Conservation (phyloP, 495 filamentous ascomycete genomes). For the Xylaria acuta region DNA sequence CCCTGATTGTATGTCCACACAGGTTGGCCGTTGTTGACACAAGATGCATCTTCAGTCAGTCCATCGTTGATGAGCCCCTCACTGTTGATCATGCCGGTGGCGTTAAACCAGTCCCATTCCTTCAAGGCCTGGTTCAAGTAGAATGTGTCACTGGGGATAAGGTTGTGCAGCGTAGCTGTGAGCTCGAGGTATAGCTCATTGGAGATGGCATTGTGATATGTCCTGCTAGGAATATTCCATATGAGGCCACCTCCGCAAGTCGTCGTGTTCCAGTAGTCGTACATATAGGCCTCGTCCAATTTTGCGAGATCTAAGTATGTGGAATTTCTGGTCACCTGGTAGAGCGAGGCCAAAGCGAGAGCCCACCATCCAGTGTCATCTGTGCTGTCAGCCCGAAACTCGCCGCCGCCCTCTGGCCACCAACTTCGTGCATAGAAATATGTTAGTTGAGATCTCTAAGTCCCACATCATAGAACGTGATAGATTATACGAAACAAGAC, state of each 20-base stretch:
- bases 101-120: conserved; percentile 70
- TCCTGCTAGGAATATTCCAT: conserved; percentile 62
- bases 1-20: conserved; percentile 80
- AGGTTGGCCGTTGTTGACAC: conserved; percentile 65
- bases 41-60: conserved; percentile 55
- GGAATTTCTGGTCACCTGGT: conserved; percentile 61
- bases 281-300: conserved; percentile 65
- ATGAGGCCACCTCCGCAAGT: conserved; percentile 63
- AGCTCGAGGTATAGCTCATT: conserved; percentile 75
- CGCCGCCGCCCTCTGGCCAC: conserved; percentile 48
- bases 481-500: no score
- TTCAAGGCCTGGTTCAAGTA: conserved; percentile 61
- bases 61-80: conserved; percentile 70
- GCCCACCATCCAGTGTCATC: conserved; percentile 77
- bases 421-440: no score
- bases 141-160: conserved; percentile 53
- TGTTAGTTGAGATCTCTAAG: no score
- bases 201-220: conserved; percentile 70
- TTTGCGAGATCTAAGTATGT: conserved; percentile 60
- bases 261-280: conserved; percentile 60
- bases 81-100: conserved; percentile 67
- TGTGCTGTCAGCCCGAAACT: conserved; percentile 63
- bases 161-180: conserved; percentile 69
- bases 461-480: no score
- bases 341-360: conserved; percentile 66